phyloP scores from a whole-genome alignment of 225 moss, liverwort and hornwort species.

The Takakia lepidozioides region DNA sequence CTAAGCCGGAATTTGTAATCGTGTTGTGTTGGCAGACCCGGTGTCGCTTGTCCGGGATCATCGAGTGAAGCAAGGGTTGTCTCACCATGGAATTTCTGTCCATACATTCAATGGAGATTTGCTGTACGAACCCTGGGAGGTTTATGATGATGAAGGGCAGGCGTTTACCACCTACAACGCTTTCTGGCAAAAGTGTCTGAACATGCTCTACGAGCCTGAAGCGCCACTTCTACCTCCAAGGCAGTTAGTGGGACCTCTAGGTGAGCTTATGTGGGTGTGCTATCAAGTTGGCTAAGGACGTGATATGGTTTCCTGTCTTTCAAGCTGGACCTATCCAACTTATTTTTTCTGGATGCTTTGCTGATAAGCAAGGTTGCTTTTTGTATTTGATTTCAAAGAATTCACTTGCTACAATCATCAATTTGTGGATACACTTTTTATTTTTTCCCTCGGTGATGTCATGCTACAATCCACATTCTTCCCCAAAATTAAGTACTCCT shows the following conservation, averaged over 20 bases:
- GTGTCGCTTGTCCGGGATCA: slow-evolving; percentile 63
- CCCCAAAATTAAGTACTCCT: too few relatives aligned
- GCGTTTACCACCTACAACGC: slow-evolving; percentile 45
- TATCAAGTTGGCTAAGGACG: too few relatives aligned
- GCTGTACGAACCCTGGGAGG: slow-evolving; percentile 57
- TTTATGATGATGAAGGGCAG: slow-evolving; percentile 41
- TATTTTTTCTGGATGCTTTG: too few relatives aligned
- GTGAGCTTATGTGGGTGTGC: too few relatives aligned
- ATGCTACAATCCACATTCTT: too few relatives aligned
- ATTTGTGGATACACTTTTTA: too few relatives aligned
- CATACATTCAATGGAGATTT: slow-evolving; percentile 52
- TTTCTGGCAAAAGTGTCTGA: slow-evolving; percentile 51
- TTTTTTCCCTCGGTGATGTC: too few relatives aligned
- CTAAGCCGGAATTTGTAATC: neutral
- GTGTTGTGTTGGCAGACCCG: slow-evolving; percentile 24
- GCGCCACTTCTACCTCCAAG: slow-evolving; percentile 42
- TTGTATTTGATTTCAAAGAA: too few relatives aligned
- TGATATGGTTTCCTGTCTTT: too few relatives aligned
- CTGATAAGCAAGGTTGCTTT: too few relatives aligned
- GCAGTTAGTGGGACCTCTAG: slow-evolving; percentile 25
- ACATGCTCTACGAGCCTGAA: slow-evolving; percentile 50
- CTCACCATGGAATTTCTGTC: slow-evolving; percentile 26
- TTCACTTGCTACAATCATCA: too few relatives aligned
- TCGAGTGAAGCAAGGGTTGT: slow-evolving; percentile 50
- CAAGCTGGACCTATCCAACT: too few relatives aligned